Conservation (phyloP, 2,329 filamentous ascomycete genomes). For the Metarhizium humberi region DNA sequence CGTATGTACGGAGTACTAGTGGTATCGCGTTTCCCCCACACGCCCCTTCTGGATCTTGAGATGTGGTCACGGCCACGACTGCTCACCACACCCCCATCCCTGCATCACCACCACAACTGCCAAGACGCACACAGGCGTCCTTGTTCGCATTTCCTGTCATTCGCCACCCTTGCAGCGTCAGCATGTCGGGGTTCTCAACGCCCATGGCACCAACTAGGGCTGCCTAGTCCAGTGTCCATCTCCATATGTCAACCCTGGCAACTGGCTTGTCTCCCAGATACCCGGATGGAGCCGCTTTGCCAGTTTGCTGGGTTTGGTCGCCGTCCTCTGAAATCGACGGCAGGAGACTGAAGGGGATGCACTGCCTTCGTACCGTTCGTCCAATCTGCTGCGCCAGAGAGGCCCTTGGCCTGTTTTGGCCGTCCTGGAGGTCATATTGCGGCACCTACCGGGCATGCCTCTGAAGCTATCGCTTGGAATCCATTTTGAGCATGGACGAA, state of each 20-base stretch:
- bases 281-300: slow-evolving; percentile 8
- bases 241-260: slow-evolving; percentile 1
- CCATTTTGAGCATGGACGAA: not conserved
- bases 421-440: not conserved
- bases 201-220: slow-evolving; percentile 1
- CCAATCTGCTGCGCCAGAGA: not conserved
- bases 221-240: slow-evolving; percentile 2
- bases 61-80: not conserved
- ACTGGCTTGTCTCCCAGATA: slow-evolving; percentile 8
- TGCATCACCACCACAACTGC: not conserved
- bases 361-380: not conserved
- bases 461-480: slow-evolving; percentile 1
- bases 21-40: not conserved
- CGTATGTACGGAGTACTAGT: not conserved
- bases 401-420: not conserved
- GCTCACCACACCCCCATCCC: slow-evolving; percentile 1
- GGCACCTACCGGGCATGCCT: not conserved
- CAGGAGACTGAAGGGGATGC: not conserved
- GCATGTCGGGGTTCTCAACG: slow-evolving; percentile 10
- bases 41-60: not conserved
- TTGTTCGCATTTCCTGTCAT: slow-evolving; percentile 4
- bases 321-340: slow-evolving; percentile 2
- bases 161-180: slow-evolving; percentile 10
- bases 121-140: not conserved
- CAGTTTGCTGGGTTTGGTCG: slow-evolving; percentile 1